phyloP scores from a whole-genome alignment of 2,329 filamentous ascomycete genomes.

The Sclerotinia minor region DNA sequence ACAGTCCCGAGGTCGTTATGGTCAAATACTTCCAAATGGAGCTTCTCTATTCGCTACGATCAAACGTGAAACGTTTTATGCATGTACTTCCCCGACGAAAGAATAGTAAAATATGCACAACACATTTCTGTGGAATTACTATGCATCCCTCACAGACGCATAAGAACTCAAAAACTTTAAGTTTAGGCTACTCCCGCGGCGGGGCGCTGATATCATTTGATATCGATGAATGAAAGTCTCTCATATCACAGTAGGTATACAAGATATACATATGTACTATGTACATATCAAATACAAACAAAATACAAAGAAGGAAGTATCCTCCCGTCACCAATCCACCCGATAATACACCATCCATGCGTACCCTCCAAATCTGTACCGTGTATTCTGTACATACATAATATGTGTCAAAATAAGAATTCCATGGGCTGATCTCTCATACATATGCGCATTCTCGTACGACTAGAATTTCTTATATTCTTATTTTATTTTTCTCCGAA shows the following conservation, averaged over 20 bases:
- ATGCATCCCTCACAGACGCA: background rate
- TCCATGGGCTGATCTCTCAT: no score
- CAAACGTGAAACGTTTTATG: background rate
- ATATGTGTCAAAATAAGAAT: no score
- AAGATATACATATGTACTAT: background rate
- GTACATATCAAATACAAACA: background rate
- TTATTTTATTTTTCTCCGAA: background rate
- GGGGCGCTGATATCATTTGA: background rate
- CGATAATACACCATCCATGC: background rate
- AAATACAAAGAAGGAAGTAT: background rate
- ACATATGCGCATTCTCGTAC: no score
- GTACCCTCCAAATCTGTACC: background rate
- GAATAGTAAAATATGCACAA: background rate
- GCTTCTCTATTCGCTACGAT: background rate
- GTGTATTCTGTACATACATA: no score
- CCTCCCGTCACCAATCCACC: background rate
- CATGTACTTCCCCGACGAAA: background rate
- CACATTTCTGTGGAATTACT: slow-evolving; percentile 1
- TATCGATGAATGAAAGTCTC: no score
- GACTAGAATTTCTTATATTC: background rate
- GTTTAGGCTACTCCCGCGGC: slow-evolving; percentile 9
- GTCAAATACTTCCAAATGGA: background rate
- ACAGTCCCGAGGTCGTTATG: background rate
- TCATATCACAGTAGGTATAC: no score
- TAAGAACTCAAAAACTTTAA: background rate